Conservation (phyloP, 2,329 filamentous ascomycete genomes). For the Colletotrichum filicis region DNA sequence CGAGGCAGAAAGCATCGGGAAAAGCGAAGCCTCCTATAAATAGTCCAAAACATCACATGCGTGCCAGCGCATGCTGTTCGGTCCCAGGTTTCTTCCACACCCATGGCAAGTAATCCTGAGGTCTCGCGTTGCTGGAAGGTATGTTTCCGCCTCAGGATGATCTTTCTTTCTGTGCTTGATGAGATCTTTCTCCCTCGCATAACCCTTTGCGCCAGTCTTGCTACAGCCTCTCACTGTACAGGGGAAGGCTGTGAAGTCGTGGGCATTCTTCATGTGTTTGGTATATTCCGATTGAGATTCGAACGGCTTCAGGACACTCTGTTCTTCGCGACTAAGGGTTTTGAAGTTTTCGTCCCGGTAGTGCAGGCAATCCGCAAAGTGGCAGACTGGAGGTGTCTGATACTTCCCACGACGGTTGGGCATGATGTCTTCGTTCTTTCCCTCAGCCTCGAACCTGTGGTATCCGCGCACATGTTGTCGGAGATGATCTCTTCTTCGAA, state of each 20-base stretch:
- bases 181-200: conserved; percentile 38
- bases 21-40: too few species aligned
- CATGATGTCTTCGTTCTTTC: conserved; percentile 1
- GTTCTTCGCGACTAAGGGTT: conserved; percentile 24
- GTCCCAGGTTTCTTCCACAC: neutral
- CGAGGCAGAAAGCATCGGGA: too few species aligned
- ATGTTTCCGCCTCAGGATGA: conserved; percentile 27
- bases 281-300: conserved; percentile 41
- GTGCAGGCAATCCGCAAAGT: conserved; percentile 37
- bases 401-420: conserved; percentile 1
- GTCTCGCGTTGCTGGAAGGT: conserved; percentile 1
- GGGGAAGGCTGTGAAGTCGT: conserved; percentile 45
- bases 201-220: conserved; percentile 39
- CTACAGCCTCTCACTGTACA: conserved; percentile 45
- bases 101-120: neutral
- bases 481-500: conserved; percentile 50
- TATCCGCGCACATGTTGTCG: conserved; percentile 49
- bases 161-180: conserved; percentile 39
- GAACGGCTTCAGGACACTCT: conserved; percentile 38
- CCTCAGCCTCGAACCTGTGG: conserved; percentile 44
- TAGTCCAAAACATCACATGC: too few species aligned
- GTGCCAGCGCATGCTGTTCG: neutral
- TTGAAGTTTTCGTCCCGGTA: conserved; percentile 35
- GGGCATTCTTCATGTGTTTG: conserved; percentile 48
- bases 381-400: conserved; percentile 33